Conservation (phyloP, 345 rosid species). For the Pistacia vera region DNA sequence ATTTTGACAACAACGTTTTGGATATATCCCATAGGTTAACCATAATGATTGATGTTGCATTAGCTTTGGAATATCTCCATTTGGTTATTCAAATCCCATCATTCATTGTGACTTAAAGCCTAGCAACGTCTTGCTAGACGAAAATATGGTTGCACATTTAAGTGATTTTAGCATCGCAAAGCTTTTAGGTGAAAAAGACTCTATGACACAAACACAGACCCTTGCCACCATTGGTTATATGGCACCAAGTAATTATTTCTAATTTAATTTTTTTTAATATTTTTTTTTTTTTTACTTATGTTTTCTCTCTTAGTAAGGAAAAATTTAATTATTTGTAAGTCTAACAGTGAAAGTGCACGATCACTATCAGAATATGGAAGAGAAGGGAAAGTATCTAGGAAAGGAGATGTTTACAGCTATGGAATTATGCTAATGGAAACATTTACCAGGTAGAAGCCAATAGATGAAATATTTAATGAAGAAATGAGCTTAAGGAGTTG, state of each 20-base stretch:
- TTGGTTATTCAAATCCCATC: background rate
- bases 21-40: conserved; percentile 4
- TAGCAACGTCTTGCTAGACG: background rate
- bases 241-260: conserved; percentile 9
- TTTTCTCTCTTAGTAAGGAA: no score
- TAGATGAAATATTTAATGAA: background rate
- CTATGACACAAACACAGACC: background rate
- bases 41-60: conserved; percentile 25
- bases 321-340: background rate
- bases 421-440: conserved; percentile 23
- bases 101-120: conserved; percentile 23
- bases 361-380: background rate
- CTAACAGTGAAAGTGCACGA: background rate
- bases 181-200: background rate
- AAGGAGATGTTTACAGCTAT: conserved; percentile 17
- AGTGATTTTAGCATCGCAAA: conserved; percentile 13
- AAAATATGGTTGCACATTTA: conserved; percentile 1
- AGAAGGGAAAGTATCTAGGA: no score
- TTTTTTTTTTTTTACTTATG: no score
- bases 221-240: conserved; percentile 13
- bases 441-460: conserved; percentile 1
- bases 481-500: conserved; percentile 9
- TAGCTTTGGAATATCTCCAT: conserved; percentile 24
- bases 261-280: no score
- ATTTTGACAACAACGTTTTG: conserved; percentile 2